These are phyloP conservation scores for Rosa multiflora DNA, from an alignment of 306 rosid genomes.

Conservation along the genomic window DNA sequence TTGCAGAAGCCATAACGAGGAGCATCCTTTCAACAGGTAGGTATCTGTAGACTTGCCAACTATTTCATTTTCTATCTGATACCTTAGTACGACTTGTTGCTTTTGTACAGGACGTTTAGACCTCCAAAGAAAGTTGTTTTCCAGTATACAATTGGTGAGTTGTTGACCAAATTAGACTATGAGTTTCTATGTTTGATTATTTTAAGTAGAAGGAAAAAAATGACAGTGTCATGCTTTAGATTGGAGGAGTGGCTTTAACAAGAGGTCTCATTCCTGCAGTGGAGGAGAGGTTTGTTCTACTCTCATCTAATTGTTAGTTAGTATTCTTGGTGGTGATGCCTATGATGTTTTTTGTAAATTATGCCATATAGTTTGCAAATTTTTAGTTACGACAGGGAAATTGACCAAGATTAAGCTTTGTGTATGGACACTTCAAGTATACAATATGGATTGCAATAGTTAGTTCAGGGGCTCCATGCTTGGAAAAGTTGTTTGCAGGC, in stretches of 20 bases:
- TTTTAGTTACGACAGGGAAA: background rate
- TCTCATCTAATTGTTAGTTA: background rate
- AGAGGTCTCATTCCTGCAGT: constrained; percentile 79
- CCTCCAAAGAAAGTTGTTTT: constrained; percentile 90
- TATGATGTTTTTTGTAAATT: constrained; percentile 5
- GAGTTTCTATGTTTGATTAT: constrained; percentile 20
- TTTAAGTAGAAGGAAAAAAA: constrained; percentile 28
- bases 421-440: background rate
- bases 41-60: constrained; percentile 15
- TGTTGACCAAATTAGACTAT: constrained; percentile 24
- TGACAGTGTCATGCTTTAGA: constrained; percentile 52
- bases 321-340: background rate
- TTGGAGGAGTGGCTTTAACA: constrained; percentile 88
- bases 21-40: constrained; percentile 91
- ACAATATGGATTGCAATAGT: background rate
- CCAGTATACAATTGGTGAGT: constrained; percentile 95
- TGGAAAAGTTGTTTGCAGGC: background rate
- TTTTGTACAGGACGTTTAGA: constrained; percentile 82
- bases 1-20: constrained; percentile 87
- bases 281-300: constrained; percentile 82
- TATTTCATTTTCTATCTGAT: constrained; percentile 5
- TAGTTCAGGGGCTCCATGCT: background rate
- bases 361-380: background rate
- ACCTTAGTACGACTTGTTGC: constrained; percentile 27
- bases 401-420: background rate